Evolutionary conservation across 768 basidiomycete genomes (phyloP).

Genomic region (Boletus bicolor): DNA sequence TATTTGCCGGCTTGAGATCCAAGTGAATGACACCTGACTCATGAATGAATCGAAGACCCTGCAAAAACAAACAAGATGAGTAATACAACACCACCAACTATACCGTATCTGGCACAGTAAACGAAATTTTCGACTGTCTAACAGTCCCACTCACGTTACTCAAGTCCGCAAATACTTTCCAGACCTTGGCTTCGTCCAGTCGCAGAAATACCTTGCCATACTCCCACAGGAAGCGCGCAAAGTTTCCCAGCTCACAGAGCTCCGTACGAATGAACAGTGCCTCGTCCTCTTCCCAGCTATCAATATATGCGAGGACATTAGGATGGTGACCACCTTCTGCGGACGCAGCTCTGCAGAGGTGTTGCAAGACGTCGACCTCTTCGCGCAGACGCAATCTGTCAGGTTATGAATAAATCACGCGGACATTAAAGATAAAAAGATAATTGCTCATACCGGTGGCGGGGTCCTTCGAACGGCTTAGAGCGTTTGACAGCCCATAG

Average conservation of each 20-base stretch:
- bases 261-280: constrained; percentile 91
- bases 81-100: constrained; percentile 24
- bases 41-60: constrained; percentile 91
- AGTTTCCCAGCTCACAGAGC: constrained; percentile 89
- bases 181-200: constrained; percentile 88
- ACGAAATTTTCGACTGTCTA: background rate
- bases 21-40: constrained; percentile 86
- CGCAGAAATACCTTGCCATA: constrained; percentile 81
- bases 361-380: constrained; percentile 88
- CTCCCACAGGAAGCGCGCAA: constrained; percentile 87
- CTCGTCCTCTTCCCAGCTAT: constrained; percentile 95
- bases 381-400: constrained; percentile 80
- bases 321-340: constrained; percentile 46
- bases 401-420: constrained; percentile 15
- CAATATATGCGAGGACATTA: constrained; percentile 84
- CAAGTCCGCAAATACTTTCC: constrained; percentile 93
- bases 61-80: constrained; percentile 25
- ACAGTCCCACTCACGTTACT: constrained; percentile 62
- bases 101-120: constrained; percentile 18
- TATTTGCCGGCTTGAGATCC: constrained; percentile 96
- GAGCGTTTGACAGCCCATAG: constrained; percentile 93
- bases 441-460: constrained; percentile 68
- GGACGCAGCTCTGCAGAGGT: constrained; percentile 48
- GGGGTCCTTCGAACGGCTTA: constrained; percentile 85
- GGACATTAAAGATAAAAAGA: constrained; percentile 10